These are phyloP conservation scores for Pleurotus giganteus DNA, from an alignment of 768 basidiomycete species.

Conservation along the genomic window DNA sequence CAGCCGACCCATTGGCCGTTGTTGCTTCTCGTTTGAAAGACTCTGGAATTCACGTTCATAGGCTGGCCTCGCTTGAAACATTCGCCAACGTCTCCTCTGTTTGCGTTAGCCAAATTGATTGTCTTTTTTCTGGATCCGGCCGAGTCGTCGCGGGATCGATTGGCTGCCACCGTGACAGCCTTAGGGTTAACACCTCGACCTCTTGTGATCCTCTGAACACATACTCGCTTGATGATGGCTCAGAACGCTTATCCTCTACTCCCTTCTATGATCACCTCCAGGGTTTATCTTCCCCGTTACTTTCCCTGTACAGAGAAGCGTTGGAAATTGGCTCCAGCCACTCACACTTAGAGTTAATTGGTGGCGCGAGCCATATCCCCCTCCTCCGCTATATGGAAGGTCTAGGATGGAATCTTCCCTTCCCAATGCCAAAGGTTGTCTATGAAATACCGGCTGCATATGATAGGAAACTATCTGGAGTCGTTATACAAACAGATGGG, in stretches of 20 bases:
- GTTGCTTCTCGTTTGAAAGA: neutral
- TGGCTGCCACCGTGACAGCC: too few relatives aligned
- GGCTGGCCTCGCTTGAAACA: neutral
- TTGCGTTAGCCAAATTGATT: neutral
- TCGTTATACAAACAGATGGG: constrained; percentile 51
- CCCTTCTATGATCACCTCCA: too few relatives aligned
- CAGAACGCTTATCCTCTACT: too few relatives aligned
- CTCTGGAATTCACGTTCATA: neutral
- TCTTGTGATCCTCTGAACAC: too few relatives aligned
- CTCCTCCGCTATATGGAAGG: neutral
- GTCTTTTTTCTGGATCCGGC: neutral
- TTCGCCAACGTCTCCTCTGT: neutral
- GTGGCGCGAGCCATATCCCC: too few relatives aligned
- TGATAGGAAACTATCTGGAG: constrained; percentile 30
- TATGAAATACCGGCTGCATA: neutral
- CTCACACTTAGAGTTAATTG: too few relatives aligned
- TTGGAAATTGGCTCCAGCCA: too few relatives aligned
- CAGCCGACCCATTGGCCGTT: neutral
- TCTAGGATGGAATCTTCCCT: neutral
- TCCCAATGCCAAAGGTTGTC: neutral
- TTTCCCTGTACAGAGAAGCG: too few relatives aligned
- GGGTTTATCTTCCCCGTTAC: too few relatives aligned
- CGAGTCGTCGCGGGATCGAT: neutral
- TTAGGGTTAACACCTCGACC: too few relatives aligned
- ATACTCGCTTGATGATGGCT: too few relatives aligned